phyloP scores from a whole-genome alignment of 371 early-diverging fungal genomes.

The Mucor plumbeus region DNA sequence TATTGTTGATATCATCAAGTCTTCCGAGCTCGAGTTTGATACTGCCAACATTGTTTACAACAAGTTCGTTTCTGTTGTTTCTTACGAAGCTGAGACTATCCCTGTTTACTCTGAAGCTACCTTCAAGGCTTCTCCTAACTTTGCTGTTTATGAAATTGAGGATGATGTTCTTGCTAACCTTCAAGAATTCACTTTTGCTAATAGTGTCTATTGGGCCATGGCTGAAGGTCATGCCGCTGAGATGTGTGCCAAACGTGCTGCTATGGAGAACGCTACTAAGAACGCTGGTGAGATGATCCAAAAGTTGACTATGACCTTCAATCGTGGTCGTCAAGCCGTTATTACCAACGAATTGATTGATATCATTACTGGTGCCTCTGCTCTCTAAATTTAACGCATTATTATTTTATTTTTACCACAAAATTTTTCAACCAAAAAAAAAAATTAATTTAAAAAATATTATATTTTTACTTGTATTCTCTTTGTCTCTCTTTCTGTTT shows the following conservation, averaged over 20 bases:
- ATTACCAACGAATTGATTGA: slow-evolving; percentile 97
- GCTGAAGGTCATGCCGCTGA: slow-evolving; percentile 97
- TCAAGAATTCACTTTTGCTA: slow-evolving; percentile 94
- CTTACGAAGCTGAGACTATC: slow-evolving; percentile 84
- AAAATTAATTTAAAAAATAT: slow-evolving; percentile 3
- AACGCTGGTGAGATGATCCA: slow-evolving; percentile 92
- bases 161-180: slow-evolving; percentile 89
- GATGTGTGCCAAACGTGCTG: slow-evolving; percentile 96
- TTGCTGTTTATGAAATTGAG: slow-evolving; percentile 90
- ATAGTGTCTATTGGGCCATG: slow-evolving; percentile 93
- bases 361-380: slow-evolving; percentile 95
- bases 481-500: background rate
- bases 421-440: background rate
- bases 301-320: slow-evolving; percentile 83
- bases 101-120: slow-evolving; percentile 70
- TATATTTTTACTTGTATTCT: background rate
- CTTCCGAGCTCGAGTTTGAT: slow-evolving; percentile 71
- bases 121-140: slow-evolving; percentile 84
- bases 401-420: background rate
- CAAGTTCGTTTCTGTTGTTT: slow-evolving; percentile 91
- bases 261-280: slow-evolving; percentile 99
- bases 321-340: slow-evolving; percentile 95
- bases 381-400: slow-evolving; percentile 60
- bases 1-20: slow-evolving; percentile 81
- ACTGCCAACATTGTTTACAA: slow-evolving; percentile 89